Base-by-base conservation (phyloP, 2,329 filamentous ascomycete species). In the Purpureocillium takamizusanense region DNA sequence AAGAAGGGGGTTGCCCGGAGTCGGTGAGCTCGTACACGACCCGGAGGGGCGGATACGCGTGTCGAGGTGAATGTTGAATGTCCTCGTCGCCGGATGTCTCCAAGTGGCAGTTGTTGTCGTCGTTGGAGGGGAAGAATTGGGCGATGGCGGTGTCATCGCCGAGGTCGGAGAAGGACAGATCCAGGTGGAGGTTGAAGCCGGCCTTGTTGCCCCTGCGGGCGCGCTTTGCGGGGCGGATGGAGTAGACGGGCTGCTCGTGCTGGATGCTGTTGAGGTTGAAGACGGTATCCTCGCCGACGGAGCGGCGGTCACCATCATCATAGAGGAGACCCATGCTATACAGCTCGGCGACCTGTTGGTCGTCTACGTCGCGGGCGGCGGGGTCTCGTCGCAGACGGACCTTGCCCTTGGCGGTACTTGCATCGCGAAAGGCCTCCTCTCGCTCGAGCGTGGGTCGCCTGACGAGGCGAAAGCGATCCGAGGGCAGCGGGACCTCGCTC, bases 281-380 rank as follows among this genome's bases (percentile, higher is more conserved):
- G 28, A 36, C 42, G 4, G 52, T 56, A 9, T 46, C 42, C 10
- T 56, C 56, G 5, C 46, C 45, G 8, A 57, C 56, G 8, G 57
- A 55, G 11, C 55, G 46, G 34, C 56, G 50, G 31, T 63, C 53
- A 38, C 59, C 57, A 15, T 67, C 55, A 27, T 68, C 65, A 46
- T 69, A 70, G 13, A 70, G 54, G 36, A 70, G 46, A 2, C 66
- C 67, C 44, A 67, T 52, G 21, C 57, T 56, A 45, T 69, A 70
- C 21, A 70, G 57, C 41, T 67, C 57, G 1, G 57, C 61, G 2
- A 63, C 47, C 31, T 65, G 52, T 14, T 51, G 55, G 31, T 65
- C 62, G 10, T 64, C 56, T 1, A 37, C 50, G 16, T 13, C 33
- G 28, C 13, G 7, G 28, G 6, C 28, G 28, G 12, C 28, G 28